Conservation (phyloP, 2,329 filamentous ascomycete species). For the Diplodia sapinea region DNA sequence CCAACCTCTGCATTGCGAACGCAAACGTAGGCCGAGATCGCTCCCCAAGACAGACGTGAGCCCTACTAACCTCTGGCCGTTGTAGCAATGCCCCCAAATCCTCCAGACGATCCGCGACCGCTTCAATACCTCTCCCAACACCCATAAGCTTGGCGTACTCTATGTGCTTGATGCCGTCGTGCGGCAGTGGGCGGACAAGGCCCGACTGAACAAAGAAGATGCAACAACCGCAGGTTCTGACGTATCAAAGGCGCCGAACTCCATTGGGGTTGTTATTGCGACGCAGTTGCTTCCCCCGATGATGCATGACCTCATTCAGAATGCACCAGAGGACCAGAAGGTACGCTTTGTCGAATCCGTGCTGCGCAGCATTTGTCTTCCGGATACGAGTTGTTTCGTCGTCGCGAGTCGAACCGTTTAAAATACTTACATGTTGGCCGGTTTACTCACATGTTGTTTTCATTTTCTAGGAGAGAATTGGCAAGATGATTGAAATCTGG, state of each 20-base stretch:
- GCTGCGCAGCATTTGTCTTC: background rate
- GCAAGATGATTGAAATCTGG: conserved; percentile 96
- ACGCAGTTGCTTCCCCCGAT: conserved; percentile 91
- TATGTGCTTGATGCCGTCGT: conserved; percentile 99
- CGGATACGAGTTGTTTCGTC: background rate
- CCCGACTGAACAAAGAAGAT: conserved; percentile 79
- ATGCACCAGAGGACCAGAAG: conserved; percentile 91
- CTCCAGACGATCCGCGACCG: conserved; percentile 97
- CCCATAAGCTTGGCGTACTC: conserved; percentile 97
- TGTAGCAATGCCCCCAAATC: conserved; percentile 88
- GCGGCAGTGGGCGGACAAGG: conserved; percentile 97
- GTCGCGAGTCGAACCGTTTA: background rate
- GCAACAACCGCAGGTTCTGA: conserved; percentile 75
- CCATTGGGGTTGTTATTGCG: conserved; percentile 70
- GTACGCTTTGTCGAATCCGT: conserved; percentile 67
- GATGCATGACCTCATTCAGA: conserved; percentile 93
- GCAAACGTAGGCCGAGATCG: conserved; percentile 28
- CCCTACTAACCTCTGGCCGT: conserved; percentile 25
- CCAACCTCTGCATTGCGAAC: conserved; percentile 75
- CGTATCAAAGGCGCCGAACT: conserved; percentile 24
- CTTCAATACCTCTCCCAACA: conserved; percentile 91
- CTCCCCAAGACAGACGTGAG: conserved; percentile 69
- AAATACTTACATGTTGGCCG: background rate
- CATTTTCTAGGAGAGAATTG: conserved; percentile 78
- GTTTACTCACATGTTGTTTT: conserved; percentile 21